Percentiles rank a stretch among this genome's conserved stretches.
phyloP scores from a whole-genome alignment of 2,329 filamentous ascomycete species.

The Beauveria bassiana region DNA sequence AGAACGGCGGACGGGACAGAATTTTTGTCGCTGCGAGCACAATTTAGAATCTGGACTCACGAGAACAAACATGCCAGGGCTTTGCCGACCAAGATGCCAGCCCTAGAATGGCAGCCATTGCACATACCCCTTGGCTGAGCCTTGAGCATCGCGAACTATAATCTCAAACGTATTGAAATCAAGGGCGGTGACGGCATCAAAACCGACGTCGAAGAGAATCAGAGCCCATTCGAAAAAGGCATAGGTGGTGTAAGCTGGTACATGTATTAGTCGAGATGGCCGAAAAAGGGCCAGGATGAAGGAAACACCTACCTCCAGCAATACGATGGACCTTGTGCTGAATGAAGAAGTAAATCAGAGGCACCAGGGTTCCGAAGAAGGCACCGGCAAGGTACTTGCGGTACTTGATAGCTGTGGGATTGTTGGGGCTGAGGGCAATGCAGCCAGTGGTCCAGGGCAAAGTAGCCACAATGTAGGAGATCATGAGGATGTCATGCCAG shows the following conservation, averaged over 20 bases:
- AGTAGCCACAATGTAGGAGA: slow-evolving; percentile 89
- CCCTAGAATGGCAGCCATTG: slow-evolving; percentile 84
- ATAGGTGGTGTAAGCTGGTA: slow-evolving; percentile 86
- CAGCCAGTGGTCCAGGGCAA: slow-evolving; percentile 93
- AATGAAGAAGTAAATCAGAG: slow-evolving; percentile 93
- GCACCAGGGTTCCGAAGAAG: slow-evolving; percentile 88
- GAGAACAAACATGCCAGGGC: slow-evolving; percentile 24
- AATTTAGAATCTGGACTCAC: slow-evolving; percentile 32
- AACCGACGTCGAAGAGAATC: slow-evolving; percentile 89
- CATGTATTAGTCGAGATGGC: slow-evolving; percentile 12
- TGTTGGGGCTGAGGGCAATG: slow-evolving; percentile 77
- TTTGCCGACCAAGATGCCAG: slow-evolving; percentile 25
- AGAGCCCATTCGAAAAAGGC: slow-evolving; percentile 97
- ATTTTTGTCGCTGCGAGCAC: slow-evolving; percentile 36
- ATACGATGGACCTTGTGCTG: slow-evolving; percentile 96
- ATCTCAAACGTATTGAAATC: slow-evolving; percentile 89
- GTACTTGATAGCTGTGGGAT: slow-evolving; percentile 75
- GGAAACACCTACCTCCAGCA: slow-evolving; percentile 65
- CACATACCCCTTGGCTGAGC: slow-evolving; percentile 96
- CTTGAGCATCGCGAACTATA: slow-evolving; percentile 80
- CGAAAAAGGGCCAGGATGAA: neutral
- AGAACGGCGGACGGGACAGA: slow-evolving; percentile 41
- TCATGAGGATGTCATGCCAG: slow-evolving; percentile 99
- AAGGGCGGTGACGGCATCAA: slow-evolving; percentile 87
- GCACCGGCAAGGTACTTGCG: slow-evolving; percentile 73